phyloP scores from a whole-genome alignment of 2,329 filamentous ascomycete species.

The Aspergillus pseudoglaucus region DNA sequence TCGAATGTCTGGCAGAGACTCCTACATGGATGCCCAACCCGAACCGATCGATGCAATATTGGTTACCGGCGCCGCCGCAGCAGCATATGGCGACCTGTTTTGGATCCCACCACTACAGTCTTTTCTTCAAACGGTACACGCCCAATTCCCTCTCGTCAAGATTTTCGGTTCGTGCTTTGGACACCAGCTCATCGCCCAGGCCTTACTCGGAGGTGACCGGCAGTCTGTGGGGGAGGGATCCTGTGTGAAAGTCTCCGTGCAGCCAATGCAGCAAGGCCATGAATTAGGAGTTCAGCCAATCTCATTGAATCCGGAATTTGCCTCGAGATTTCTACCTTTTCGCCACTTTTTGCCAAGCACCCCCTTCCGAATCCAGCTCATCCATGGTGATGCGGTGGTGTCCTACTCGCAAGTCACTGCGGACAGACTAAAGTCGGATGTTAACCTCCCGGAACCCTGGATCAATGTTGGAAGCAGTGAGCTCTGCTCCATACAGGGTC shows the following conservation, averaged over 20 bases:
- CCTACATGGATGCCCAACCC: not conserved
- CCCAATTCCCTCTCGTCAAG: slow-evolving; percentile 19
- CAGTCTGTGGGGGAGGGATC: not conserved
- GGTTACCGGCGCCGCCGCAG: slow-evolving; percentile 22
- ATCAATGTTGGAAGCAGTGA: slow-evolving; percentile 15
- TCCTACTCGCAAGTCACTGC: not conserved
- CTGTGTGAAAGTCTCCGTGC: not conserved
- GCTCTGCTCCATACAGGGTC: slow-evolving; percentile 16
- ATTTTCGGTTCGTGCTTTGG: slow-evolving; percentile 31
- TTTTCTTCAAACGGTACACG: slow-evolving; percentile 19
- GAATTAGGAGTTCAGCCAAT: not conserved
- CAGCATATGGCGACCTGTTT: slow-evolving; percentile 16
- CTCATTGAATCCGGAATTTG: not conserved
- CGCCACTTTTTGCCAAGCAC: not conserved
- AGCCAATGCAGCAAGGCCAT: not conserved
- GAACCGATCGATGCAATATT: slow-evolving; percentile 23
- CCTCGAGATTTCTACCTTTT: not conserved
- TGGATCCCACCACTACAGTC: slow-evolving; percentile 20
- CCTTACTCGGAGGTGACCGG: slow-evolving; percentile 11
- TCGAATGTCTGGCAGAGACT: not conserved
- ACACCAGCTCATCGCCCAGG: slow-evolving; percentile 26
- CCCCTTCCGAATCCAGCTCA: not conserved
- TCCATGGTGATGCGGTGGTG: not conserved
- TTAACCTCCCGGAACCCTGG: slow-evolving; percentile 7
- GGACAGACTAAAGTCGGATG: not conserved